These are phyloP conservation scores for Cercophora samala DNA, from an alignment of 495 filamentous ascomycete genomes.

Conservation along the genomic window DNA sequence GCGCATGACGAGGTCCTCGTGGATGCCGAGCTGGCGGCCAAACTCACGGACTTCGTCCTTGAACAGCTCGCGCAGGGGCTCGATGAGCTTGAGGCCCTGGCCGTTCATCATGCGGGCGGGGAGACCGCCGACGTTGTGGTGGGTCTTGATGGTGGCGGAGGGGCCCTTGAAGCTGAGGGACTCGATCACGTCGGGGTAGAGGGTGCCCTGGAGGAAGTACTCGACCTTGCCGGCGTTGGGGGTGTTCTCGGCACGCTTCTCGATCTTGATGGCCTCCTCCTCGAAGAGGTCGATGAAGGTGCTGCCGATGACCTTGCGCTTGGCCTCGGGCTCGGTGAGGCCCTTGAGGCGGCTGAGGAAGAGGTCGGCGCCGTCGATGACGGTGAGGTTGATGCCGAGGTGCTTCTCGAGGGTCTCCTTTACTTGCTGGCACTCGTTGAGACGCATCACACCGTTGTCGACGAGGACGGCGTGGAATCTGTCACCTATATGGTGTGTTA, in stretches of 20 bases:
- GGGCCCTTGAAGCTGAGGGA: slow-evolving; percentile 80
- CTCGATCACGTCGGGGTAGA: slow-evolving; percentile 69
- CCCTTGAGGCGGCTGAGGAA: slow-evolving; percentile 76
- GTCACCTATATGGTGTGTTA: slow-evolving; percentile 53
- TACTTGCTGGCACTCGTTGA: slow-evolving; percentile 78
- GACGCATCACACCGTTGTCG: slow-evolving; percentile 79
- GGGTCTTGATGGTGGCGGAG: slow-evolving; percentile 68
- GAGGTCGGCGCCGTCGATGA: slow-evolving; percentile 72
- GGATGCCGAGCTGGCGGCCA: slow-evolving; percentile 22
- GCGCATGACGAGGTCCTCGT: slow-evolving; percentile 26
- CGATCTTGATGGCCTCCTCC: slow-evolving; percentile 71
- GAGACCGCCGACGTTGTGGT: slow-evolving; percentile 44
- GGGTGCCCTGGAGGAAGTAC: slow-evolving; percentile 30
- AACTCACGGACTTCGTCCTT: slow-evolving; percentile 44
- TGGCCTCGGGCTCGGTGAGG: slow-evolving; percentile 78
- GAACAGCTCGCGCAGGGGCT: slow-evolving; percentile 78
- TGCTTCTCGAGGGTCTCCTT: slow-evolving; percentile 70
- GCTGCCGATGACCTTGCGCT: slow-evolving; percentile 82
- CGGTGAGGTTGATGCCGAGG: slow-evolving; percentile 85
- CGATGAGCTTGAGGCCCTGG: slow-evolving; percentile 41
- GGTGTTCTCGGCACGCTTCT: slow-evolving; percentile 58
- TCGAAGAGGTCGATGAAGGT: slow-evolving; percentile 85
- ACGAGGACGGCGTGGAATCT: slow-evolving; percentile 88
- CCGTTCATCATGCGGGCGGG: slow-evolving; percentile 34
- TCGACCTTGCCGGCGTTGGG: slow-evolving; percentile 38